Percentiles rank a stretch among this genome's conserved stretches.
phyloP scores from a whole-genome alignment of 1,139 yeast genomes.

The Candida anutae region DNA sequence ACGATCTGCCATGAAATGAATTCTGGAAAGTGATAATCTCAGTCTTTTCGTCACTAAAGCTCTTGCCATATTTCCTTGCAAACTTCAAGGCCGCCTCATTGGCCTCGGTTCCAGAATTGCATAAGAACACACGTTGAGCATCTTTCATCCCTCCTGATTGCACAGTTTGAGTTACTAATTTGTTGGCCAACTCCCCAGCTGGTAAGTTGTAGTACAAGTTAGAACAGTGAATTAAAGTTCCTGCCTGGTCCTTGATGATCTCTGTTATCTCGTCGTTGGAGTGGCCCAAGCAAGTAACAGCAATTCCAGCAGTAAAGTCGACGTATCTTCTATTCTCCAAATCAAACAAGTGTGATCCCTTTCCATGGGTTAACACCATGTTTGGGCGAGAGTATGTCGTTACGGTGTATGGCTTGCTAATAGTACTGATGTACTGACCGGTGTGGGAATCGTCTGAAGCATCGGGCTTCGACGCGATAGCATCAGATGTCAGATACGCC shows the following conservation, averaged over 20 bases:
- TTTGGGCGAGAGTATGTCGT: conserved; percentile 81
- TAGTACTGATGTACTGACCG: conserved; percentile 26
- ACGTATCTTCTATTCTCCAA: conserved; percentile 69
- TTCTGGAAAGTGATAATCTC: conserved; percentile 81
- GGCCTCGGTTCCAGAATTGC: conserved; percentile 95
- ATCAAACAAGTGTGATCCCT: conserved; percentile 72
- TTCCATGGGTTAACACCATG: conserved; percentile 60
- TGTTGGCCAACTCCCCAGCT: conserved; percentile 71
- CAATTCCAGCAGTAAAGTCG: conserved; percentile 93
- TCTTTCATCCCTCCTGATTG: conserved; percentile 69
- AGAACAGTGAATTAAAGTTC: conserved; percentile 71
- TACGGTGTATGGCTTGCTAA: conserved; percentile 51
- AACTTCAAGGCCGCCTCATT: conserved; percentile 96
- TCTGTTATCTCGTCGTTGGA: conserved; percentile 65
- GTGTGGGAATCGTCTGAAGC: conserved; percentile 14
- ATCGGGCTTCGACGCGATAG: conserved; percentile 8
- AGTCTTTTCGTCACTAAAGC: conserved; percentile 45
- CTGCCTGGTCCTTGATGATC: conserved; percentile 64
- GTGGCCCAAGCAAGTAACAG: conserved; percentile 94
- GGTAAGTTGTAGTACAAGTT: conserved; percentile 80
- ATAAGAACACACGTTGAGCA: conserved; percentile 78
- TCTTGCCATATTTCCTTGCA: conserved; percentile 79
- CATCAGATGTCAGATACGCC: too few species aligned
- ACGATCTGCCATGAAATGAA: conserved; percentile 90
- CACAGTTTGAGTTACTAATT: conserved; percentile 61